Percentiles rank a stretch among this genome's conserved stretches.
Conservation (phyloP, 441 rosid species). For the Gossypium laxum region DNA sequence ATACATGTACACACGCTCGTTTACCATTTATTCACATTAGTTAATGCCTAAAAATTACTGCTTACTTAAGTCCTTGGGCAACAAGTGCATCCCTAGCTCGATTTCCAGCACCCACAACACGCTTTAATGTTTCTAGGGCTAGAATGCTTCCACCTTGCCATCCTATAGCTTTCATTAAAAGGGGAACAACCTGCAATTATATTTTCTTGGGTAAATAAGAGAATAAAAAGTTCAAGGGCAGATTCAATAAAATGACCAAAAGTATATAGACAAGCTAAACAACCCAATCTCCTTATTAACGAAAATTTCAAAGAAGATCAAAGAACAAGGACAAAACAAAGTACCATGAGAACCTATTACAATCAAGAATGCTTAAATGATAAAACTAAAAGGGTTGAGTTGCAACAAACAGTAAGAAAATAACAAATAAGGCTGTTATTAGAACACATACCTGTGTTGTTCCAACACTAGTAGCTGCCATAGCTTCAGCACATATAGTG, state of each 20-base stretch:
- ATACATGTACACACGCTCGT: neutral
- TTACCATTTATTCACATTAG: neutral
- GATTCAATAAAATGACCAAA: conserved; percentile 7
- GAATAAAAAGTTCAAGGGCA: conserved; percentile 13
- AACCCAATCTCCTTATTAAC: neutral
- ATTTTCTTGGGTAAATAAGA: conserved; percentile 4
- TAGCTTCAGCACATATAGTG: conserved; percentile 94
- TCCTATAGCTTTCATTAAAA: conserved; percentile 98
- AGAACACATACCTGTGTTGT: conserved; percentile 62
- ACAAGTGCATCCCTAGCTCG: conserved; percentile 98
- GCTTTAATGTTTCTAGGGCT: conserved; percentile 94
- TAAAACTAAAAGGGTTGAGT: neutral
- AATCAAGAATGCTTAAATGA: neutral
- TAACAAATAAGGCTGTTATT: neutral
- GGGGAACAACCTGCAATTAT: conserved; percentile 81
- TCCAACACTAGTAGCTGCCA: conserved; percentile 98
- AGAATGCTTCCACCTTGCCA: conserved; percentile 99
- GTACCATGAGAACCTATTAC: neutral
- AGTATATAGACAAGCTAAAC: conserved; percentile 2
- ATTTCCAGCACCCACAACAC: conserved; percentile 95
- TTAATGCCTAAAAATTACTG: conserved; percentile 2
- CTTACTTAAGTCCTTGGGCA: conserved; percentile 97
- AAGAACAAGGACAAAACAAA: neutral
- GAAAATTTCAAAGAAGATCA: neutral
- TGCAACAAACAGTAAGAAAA: neutral